Percentiles rank a stretch among this genome's conserved stretches.
Evolutionary conservation across 495 filamentous ascomycete genomes (phyloP).

Genomic region (Cudoniella acicularis): DNA sequence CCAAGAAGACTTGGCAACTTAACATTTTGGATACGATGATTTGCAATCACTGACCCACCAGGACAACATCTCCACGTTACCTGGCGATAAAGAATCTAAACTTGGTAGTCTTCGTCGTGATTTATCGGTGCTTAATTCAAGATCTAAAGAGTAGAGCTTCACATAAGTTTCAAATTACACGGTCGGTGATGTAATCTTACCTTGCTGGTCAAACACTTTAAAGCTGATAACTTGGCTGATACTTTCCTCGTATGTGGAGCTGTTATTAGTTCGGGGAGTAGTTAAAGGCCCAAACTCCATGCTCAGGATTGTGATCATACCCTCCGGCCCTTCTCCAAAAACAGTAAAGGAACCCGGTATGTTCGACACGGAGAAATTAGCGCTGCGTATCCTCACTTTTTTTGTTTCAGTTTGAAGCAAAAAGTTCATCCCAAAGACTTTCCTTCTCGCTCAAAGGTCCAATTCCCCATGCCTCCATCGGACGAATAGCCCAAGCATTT

Average conservation of each 20-base stretch:
- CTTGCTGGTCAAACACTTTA: slow-evolving; percentile 5
- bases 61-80: slow-evolving; percentile 7
- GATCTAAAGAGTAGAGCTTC: not conserved
- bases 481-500: not conserved
- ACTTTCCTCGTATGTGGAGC: not conserved
- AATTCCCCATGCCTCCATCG: slow-evolving; percentile 4
- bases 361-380: not conserved
- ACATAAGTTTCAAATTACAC: not conserved
- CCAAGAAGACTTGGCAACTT: slow-evolving; percentile 2
- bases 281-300: not conserved
- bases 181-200: too few relatives aligned
- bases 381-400: slow-evolving; percentile 1
- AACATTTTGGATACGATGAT: slow-evolving; percentile 2
- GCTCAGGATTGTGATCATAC: not conserved
- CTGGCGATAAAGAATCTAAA: not conserved
- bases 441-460: slow-evolving; percentile 13
- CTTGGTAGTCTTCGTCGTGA: not conserved
- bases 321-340: too few relatives aligned
- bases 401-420: not conserved
- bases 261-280: not conserved
- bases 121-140: not conserved
- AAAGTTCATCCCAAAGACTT: slow-evolving; percentile 6
- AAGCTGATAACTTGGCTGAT: slow-evolving; percentile 5
- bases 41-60: slow-evolving; percentile 14
- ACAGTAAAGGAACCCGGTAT: not conserved